Evolutionary conservation across 495 filamentous ascomycete genomes (phyloP), one percentile per base, ranked within the genome.

Genomic region (Niebla homalea): DNA sequence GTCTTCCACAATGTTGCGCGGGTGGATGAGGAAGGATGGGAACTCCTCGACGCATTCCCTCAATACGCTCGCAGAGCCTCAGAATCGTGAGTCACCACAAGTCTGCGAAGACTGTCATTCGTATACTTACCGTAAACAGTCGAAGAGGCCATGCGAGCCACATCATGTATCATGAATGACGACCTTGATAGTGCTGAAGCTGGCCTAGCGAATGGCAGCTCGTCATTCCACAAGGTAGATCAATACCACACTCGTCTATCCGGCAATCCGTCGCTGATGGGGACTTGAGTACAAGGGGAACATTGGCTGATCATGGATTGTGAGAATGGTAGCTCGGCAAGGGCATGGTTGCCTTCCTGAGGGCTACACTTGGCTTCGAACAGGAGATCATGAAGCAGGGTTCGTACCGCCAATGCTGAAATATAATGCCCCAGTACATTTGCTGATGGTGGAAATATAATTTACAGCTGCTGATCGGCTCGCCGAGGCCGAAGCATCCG

Each of bases 311-410:
- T 61, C 21, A 50, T 48, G 25, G 15, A 46, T 45, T 43, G 35
- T 18, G 21, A 12, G 11, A 16, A 36, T 36, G 51, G 48, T 63
- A 87, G 72, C 73, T 96, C 19, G 92, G 85, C 7, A 70, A 81
- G 60, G 86, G 87, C 36, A 77, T 94, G 23, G 78, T 89, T 38
- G 77, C 76, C 26, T 96, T 97, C 57, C 80, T 98, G 59, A 73
- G 78, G 55, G 89, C 89, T 37, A 84, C 89, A 12, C 67, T 98
- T 10, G 90, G 93, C 5, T 93, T 95, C 60, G 92, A 98, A 65
- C 85, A 89, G 56, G 87, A 92, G n/a, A 71, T 94, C 49, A 93
- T 98, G 85, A 78, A 78, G 52, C 80, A 94, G 70, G 80, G 79
- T 81, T 18, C 42, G 67, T 50, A 38, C n/a, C n/a, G n/a, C n/a